Conservation (phyloP, 2,329 filamentous ascomycete species). For the Graphiopsis chlorocephala region DNA sequence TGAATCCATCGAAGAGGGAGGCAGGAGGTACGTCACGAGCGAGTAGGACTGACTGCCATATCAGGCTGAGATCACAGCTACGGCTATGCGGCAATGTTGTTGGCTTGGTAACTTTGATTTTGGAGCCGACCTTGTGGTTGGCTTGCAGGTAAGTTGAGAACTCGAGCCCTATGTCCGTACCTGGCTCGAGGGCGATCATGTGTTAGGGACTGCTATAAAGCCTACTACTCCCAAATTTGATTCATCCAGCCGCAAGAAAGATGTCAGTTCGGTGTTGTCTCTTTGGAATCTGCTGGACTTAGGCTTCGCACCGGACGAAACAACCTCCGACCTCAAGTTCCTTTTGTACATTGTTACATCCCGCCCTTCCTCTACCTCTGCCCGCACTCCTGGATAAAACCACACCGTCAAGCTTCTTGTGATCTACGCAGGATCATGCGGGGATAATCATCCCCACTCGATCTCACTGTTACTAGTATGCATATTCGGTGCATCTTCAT, state of each 20-base stretch:
- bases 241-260: neutral
- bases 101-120: neutral
- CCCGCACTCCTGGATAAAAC: neutral
- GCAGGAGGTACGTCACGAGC: neutral
- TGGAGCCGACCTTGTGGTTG: neutral
- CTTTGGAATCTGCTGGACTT: too few relatives aligned
- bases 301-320: neutral
- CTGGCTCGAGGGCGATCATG: neutral
- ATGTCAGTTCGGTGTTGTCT: neutral
- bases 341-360: neutral
- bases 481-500: neutral
- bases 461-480: neutral
- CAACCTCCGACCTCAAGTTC: neutral
- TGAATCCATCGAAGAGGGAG: too few relatives aligned
- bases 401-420: neutral
- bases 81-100: neutral
- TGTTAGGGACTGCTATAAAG: neutral
- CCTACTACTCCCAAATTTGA: neutral
- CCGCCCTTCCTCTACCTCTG: neutral
- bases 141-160: neutral
- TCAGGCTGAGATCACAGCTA: neutral
- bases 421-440: slow-evolving; percentile 1
- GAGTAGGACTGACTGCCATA: neutral
- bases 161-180: neutral
- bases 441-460: neutral